Evolutionary conservation across 805 yeast genomes (phyloP).

Genomic region (Brettanomyces anomalus): DNA sequence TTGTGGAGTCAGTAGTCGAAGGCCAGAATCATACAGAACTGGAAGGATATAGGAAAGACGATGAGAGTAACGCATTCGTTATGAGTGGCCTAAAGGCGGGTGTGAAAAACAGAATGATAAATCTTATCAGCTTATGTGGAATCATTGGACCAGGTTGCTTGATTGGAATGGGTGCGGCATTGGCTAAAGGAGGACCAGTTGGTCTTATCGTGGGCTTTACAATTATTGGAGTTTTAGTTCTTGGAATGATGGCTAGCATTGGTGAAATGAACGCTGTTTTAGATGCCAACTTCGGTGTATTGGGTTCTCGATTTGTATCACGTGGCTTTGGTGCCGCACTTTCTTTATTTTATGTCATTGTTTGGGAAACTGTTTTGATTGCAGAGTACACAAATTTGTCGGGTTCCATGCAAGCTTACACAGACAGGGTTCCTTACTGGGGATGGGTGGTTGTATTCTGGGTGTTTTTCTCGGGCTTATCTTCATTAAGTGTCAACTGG

Average conservation of each 20-base stretch:
- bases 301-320: conserved; percentile 41
- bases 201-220: conserved; percentile 38
- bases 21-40: neutral
- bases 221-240: conserved; percentile 40
- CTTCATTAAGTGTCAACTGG: conserved; percentile 37
- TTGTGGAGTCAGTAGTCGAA: neutral
- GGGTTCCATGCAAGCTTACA: conserved; percentile 38
- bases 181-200: conserved; percentile 40
- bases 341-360: conserved; percentile 42
- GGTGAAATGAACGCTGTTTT: conserved; percentile 33
- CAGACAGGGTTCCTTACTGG: conserved; percentile 41
- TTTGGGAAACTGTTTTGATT: conserved; percentile 46
- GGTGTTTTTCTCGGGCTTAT: conserved; percentile 41
- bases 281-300: conserved; percentile 42
- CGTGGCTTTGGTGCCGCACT: conserved; percentile 47
- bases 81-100: conserved; percentile 4
- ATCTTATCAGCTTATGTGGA: conserved; percentile 4
- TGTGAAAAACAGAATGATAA: conserved; percentile 4
- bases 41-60: conserved; percentile 1
- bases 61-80: conserved; percentile 2
- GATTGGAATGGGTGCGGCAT: conserved; percentile 36
- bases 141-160: conserved; percentile 46
- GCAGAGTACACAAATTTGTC: conserved; percentile 45
- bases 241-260: conserved; percentile 41
- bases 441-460: conserved; percentile 45